Base-by-base conservation (phyloP, 805 yeast species). In the Teunomyces aglyptinius region DNA sequence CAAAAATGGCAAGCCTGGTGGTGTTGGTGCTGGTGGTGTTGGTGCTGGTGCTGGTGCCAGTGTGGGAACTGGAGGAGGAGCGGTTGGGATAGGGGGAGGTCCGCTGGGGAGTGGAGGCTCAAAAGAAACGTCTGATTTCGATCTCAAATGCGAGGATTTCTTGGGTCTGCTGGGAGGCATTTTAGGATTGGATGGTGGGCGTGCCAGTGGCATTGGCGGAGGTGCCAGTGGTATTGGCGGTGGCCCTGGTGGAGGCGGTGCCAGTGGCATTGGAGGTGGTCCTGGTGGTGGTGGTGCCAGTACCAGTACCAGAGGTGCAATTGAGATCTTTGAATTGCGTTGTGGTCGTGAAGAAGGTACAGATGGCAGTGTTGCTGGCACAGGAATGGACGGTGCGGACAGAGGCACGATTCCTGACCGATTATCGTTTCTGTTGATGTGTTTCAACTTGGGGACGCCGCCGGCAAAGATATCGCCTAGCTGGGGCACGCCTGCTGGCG, bases 381-480 rank as follows among this genome's bases (percentile, higher is more conserved):
- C 56, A 2, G 77, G 76, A 29, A 69, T 60, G 28, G 56, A 50
- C 6, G 79, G 78, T 2, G 76, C 74, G 12, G 70, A 55, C 6
- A 57, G 51, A 1, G 75, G 73, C 8, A 69, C 60, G 12, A 68
- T 56, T 1, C 66, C 70, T 13, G 66, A 34, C 32, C 76, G 60
- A 49, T 70, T 71, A 49, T 72, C 75, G 27, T 55, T 59, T 33
- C 33, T 28, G 26, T 51, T 49, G 6, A 59, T 61, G 35, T 64
- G 61, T 44, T 78, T 81, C 50, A 87, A 71, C 57, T 85, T 85
- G 6, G 95, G 94, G 64, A 88, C 75, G 1, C 95, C 95, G 5
- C 85, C 88, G 3, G 94, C 89, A 65, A 85, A 83, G 12, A 85
- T 73, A 43, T 82, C 85, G 13, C 86, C 89, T 53, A 84, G 65